Evolutionary conservation across 2,329 filamentous ascomycete genomes (phyloP), one percentile per base, ranked within the genome.

Genomic region (Domatiomyces catenatus): DNA sequence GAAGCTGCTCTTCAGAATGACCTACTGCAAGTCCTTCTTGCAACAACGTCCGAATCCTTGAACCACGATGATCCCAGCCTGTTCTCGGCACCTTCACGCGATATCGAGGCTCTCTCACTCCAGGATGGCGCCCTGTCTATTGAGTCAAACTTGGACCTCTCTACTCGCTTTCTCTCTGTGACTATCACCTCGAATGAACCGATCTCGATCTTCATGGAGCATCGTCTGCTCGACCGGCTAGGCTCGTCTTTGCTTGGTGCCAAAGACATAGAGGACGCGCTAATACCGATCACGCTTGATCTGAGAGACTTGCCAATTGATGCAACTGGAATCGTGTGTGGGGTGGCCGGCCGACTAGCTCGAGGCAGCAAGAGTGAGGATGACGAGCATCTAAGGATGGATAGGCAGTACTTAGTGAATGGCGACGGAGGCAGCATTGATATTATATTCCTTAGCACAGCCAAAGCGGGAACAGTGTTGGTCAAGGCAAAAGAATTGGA

Each of bases 251-350:
- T 96, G 1, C 77, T 94, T 0, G 88, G 86, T 10, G 77, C 82
- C 54, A 85, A 78, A 44, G 80, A 80, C 49, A 48, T 48, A 17
- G 67, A 69, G 46, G 81, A 81, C 57, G 79, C 79, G 52, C 73
- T 89, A 32, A 79, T 93, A 1, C 88, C 92, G 1, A 92, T 98
- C 59, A 90, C 88, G 52, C 75, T 98, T 2, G 87, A 96, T 60
- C 74, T 98, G 22, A 80, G 79, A 18, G 80, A 79, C 43, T 71
- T 96, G 42, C 86, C 90, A 0, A 75, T 90, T 43, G 87, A 94
- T 65, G 88, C 87, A 6, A 94, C 89, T 0, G 90, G 90, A 19
- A 95, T 98, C 52, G 87, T 98, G 2, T 95, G 89, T 59, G 90
- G 92, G 24, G 86, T 98, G 1, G 89, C 90, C 0, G 86, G 88